A percentile compares a stretch with the other conserved stretches of the same genome.
Conservation (phyloP, 352 stramenopile species). For the Pythium aphanidermatum region DNA sequence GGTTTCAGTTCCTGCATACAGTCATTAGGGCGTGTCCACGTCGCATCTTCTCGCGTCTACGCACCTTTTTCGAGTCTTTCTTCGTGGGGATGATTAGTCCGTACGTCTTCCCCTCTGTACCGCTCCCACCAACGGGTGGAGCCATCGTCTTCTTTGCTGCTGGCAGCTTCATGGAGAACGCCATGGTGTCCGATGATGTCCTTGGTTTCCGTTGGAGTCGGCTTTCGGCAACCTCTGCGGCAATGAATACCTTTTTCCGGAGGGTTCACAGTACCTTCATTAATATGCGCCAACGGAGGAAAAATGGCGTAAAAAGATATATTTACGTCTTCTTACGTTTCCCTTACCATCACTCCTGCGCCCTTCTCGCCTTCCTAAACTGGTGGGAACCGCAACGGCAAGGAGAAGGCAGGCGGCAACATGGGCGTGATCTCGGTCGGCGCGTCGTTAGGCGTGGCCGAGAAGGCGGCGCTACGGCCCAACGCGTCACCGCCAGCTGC, state of each 20-base stretch:
- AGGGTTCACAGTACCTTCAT: not conserved
- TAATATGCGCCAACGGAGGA: too few species aligned
- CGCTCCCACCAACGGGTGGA: too few species aligned
- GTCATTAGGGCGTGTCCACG: too few species aligned
- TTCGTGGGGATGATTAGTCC: slow-evolving; percentile 35
- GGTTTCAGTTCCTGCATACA: slow-evolving; percentile 19
- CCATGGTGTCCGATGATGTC: slow-evolving; percentile 17
- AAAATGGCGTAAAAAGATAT: too few species aligned
- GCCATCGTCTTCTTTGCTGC: slow-evolving; percentile 27
- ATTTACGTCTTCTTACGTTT: slow-evolving; percentile 1
- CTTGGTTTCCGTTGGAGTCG: not conserved
- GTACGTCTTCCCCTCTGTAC: slow-evolving; percentile 46
- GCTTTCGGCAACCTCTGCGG: too few species aligned
- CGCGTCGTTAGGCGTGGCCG: slow-evolving; percentile 63
- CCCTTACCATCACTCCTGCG: slow-evolving; percentile 17
- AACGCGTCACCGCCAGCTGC: slow-evolving; percentile 8
- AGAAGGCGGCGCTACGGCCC: slow-evolving; percentile 12
- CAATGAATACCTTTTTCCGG: not conserved
- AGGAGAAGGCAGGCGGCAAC: not conserved
- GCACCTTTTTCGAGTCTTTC: slow-evolving; percentile 28
- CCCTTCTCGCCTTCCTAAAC: slow-evolving; percentile 14
- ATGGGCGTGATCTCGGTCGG: slow-evolving; percentile 82
- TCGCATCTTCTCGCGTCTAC: slow-evolving; percentile 2
- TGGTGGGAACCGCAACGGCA: slow-evolving; percentile 11
- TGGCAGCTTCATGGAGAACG: slow-evolving; percentile 63